These are phyloP conservation scores for Podaxis sp. DNA, from an alignment of 768 basidiomycete genomes.

Conservation along the genomic window DNA sequence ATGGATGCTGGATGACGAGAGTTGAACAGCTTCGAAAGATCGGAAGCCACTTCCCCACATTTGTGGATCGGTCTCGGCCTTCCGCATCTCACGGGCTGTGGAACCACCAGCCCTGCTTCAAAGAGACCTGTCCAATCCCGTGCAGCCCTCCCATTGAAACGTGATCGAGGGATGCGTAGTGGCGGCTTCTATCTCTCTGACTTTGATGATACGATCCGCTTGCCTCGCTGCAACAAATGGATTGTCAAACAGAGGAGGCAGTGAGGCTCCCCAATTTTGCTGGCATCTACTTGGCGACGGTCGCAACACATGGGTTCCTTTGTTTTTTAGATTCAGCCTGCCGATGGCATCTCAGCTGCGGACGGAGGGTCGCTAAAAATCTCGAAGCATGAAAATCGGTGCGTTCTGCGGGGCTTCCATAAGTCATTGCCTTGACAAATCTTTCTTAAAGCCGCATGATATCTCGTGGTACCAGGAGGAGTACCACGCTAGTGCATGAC, in stretches of 20 bases:
- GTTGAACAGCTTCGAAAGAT: constrained; percentile 4
- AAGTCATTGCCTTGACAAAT: background rate
- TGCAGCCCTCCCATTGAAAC: background rate
- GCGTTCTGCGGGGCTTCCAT: background rate
- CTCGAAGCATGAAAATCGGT: background rate
- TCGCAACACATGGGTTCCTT: background rate
- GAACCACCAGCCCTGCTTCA: background rate
- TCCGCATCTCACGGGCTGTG: constrained; percentile 8
- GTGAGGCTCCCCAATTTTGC: background rate
- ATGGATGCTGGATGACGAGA: background rate
- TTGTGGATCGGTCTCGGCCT: background rate
- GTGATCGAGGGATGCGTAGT: background rate
- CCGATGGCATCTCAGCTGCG: background rate
- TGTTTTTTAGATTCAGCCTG: background rate
- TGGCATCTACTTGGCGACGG: background rate
- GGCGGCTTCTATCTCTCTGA: background rate
- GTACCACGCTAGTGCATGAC: background rate
- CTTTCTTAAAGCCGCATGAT: background rate
- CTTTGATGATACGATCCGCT: background rate
- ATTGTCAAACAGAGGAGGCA: background rate
- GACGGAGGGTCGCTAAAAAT: background rate
- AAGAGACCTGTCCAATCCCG: background rate
- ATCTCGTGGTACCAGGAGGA: background rate
- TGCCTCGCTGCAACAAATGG: background rate
- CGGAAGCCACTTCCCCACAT: constrained; percentile 1